Evolutionary conservation across 257 asterid species (phyloP).

Genomic region (Eustoma russellianum): DNA sequence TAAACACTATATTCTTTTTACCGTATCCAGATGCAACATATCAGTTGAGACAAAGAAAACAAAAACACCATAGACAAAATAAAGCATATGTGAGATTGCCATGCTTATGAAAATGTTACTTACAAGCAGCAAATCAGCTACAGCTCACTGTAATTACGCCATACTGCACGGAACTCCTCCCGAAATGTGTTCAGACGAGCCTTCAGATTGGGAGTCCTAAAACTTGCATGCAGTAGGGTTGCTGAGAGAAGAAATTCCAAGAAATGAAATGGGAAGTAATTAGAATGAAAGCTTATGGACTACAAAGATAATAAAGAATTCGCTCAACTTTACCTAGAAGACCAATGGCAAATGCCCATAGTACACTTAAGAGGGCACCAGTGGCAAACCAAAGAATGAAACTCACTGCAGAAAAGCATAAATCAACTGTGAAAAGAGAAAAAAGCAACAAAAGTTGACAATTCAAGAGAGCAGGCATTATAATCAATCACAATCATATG

Average conservation of each 20-base stretch:
- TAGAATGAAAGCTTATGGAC: constrained; percentile 6
- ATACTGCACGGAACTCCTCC: constrained; percentile 89
- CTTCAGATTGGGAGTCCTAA: constrained; percentile 84
- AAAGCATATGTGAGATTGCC: too few relatives aligned
- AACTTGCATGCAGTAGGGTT: constrained; percentile 75
- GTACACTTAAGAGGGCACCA: constrained; percentile 57
- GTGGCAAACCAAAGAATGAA: constrained; percentile 72
- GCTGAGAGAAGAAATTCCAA: constrained; percentile 34
- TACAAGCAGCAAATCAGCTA: constrained; percentile 41
- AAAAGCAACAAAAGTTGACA: neutral
- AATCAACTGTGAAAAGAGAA: neutral
- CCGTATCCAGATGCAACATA: too few relatives aligned
- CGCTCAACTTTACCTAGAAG: constrained; percentile 50
- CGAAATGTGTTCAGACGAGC: constrained; percentile 94
- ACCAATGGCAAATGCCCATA: constrained; percentile 57
- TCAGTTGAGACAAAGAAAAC: too few relatives aligned
- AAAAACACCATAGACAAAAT: too few relatives aligned
- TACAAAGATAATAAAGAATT: constrained; percentile 1
- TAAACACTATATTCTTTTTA: too few relatives aligned
- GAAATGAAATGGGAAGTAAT: constrained; percentile 1
- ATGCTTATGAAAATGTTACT: constrained; percentile 1
- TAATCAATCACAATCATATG: neutral
- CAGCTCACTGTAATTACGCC: constrained; percentile 91
- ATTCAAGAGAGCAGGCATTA: too few relatives aligned
- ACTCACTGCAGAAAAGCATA: constrained; percentile 44